phyloP scores from a whole-genome alignment of 257 asterid genomes.

The Solanum clarkiae region DNA sequence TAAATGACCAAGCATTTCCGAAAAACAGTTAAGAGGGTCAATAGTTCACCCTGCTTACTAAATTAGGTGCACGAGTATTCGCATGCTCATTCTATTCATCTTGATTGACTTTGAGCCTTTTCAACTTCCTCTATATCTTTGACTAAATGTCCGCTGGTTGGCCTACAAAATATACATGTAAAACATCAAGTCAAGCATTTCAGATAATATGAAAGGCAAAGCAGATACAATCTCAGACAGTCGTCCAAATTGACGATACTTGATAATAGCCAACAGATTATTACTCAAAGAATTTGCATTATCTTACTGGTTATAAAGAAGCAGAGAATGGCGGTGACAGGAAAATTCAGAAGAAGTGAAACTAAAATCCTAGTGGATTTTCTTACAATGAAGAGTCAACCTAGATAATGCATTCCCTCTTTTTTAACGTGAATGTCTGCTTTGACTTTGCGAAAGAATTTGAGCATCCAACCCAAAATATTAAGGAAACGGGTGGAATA shows the following conservation, averaged over 20 bases:
- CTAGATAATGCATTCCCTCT: neutral
- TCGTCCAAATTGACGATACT: neutral
- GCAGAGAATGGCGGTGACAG: neutral
- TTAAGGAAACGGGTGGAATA: neutral
- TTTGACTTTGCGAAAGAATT: neutral
- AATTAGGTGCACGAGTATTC: neutral
- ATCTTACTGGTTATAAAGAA: neutral
- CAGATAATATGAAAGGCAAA: neutral
- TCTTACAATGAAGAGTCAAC: neutral
- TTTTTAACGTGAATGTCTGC: neutral
- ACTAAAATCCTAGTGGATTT: neutral
- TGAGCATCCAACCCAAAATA: neutral
- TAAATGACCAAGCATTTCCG: neutral
- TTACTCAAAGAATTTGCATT: neutral
- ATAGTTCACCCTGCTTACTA: neutral
- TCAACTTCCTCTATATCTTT: neutral
- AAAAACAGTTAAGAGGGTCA: neutral
- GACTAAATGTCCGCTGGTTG: slow-evolving; percentile 28
- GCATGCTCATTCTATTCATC: neutral
- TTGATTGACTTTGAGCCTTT: neutral
- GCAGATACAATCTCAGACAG: neutral
- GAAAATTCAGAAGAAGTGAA: neutral
- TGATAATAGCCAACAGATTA: neutral
- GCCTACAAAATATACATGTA: slow-evolving; percentile 14
- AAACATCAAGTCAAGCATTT: neutral